A percentile compares a stretch with the other conserved stretches of the same genome.
Conservation (phyloP, 176 grass and related monocot species). For the Phoenix roebelenii region DNA sequence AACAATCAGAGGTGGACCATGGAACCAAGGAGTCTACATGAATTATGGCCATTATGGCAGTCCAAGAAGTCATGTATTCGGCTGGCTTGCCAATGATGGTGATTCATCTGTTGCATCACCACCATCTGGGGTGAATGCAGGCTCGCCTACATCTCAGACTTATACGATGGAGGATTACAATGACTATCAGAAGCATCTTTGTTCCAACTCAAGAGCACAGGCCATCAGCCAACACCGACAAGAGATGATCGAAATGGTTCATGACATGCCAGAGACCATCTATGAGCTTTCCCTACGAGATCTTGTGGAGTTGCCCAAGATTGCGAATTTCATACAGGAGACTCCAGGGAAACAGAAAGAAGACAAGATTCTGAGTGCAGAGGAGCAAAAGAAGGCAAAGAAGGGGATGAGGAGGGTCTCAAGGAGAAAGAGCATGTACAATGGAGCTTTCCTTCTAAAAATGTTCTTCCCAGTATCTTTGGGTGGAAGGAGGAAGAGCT, state of each 20-base stretch:
- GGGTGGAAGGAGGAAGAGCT: constrained; percentile 10
- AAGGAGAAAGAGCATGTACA: constrained; percentile 7
- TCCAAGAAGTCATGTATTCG: no score
- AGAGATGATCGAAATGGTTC: neutral
- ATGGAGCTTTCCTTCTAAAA: constrained; percentile 23
- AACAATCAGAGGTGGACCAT: neutral
- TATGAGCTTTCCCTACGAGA: constrained; percentile 36
- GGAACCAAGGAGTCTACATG: neutral
- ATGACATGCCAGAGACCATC: constrained; percentile 14
- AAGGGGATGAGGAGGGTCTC: neutral
- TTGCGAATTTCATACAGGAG: constrained; percentile 5
- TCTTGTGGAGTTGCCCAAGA: constrained; percentile 14
- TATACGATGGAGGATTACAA: no score
- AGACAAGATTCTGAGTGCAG: neutral
- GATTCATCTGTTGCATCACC: no score
- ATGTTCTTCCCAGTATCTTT: constrained; percentile 16
- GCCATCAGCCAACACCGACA: neutral
- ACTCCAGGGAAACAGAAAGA: constrained; percentile 9
- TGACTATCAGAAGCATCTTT: no score
- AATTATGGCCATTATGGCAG: no score
- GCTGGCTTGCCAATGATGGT: no score
- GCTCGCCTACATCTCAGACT: no score
- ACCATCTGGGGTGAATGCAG: no score
- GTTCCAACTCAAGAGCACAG: no score
- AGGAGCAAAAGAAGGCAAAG: neutral